Base-by-base conservation (phyloP, 129 eudicot species). In the Mikania micrantha region DNA sequence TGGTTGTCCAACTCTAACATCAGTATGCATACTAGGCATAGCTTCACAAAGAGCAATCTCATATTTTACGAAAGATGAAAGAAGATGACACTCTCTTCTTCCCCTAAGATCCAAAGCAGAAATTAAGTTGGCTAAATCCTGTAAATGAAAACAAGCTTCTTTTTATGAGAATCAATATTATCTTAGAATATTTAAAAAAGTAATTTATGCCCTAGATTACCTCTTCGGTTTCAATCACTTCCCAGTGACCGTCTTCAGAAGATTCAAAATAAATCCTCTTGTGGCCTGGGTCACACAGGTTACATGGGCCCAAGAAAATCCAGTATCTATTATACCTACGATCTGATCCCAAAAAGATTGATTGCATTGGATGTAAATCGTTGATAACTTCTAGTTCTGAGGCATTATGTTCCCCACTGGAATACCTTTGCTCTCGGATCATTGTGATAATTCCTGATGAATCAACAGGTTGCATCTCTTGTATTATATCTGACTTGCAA, bases 241-340 rank as follows among this genome's bases (percentile, higher is more conserved):
- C 96, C 96, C 96, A 93, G 59, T 85, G 95, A 57, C 96, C 95
- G 78, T 93, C 99, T 77, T 93, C 99, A 27, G 99, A 93, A 36
- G 95, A 93, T 77, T 93, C 96, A 75, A 93, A 84, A 66, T 93
- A 93, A 27, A 93, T 77, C 71, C 96, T 78, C 82, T 72, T 84
- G 70, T 93, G 96, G 16, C 99, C 99, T 4, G 87, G 92, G 85
- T 93, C 96, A 70, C 52, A 45, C 32, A 66, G 79, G 78, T 75
- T 77, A 69, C 95, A 93, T 22, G 96, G 99, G 53, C 99, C 99
- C 80, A 93, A 74, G 80, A 93, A 93, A 15, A 93, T 73, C 99
- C 99, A 93, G 65, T 93, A 93, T 77, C 92, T 77, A 76, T 93
- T 89, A 74, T 89, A 89, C 67, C 96, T 83, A 52, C 99, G 92